Evolutionary conservation across 2,329 filamentous ascomycete species (phyloP).

Genomic region (Clonostachys rhizophaga): DNA sequence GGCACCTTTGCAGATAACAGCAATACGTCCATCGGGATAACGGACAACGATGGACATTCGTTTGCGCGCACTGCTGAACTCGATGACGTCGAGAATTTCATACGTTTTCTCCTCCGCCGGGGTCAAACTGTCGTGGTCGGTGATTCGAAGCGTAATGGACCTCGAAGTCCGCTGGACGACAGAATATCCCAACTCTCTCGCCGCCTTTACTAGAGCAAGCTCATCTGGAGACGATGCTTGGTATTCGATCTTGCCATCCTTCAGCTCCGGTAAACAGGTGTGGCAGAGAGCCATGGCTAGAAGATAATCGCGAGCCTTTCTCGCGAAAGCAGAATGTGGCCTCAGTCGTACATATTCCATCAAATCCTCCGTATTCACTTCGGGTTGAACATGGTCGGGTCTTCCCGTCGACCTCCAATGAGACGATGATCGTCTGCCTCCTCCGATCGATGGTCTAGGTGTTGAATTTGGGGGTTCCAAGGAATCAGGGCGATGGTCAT

Average conservation of each 20-base stretch:
- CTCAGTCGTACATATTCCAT: slow-evolving; percentile 71
- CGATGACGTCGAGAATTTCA: slow-evolving; percentile 79
- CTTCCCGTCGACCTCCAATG: slow-evolving; percentile 44
- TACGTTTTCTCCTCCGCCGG: slow-evolving; percentile 56
- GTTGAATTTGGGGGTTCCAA: slow-evolving; percentile 16
- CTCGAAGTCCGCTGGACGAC: slow-evolving; percentile 70
- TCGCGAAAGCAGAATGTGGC: slow-evolving; percentile 72
- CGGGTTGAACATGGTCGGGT: slow-evolving; percentile 45
- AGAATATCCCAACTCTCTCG: slow-evolving; percentile 78
- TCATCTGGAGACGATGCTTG: slow-evolving; percentile 91
- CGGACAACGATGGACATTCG: slow-evolving; percentile 86
- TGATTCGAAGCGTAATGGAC: slow-evolving; percentile 52
- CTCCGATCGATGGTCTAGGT: slow-evolving; percentile 21
- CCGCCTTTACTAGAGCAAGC: slow-evolving; percentile 77
- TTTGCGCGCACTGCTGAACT: slow-evolving; percentile 86
- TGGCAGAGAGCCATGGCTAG: slow-evolving; percentile 84
- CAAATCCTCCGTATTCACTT: slow-evolving; percentile 66
- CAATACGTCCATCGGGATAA: slow-evolving; percentile 79
- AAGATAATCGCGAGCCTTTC: slow-evolving; percentile 77
- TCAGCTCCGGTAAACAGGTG: slow-evolving; percentile 80
- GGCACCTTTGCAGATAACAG: slow-evolving; percentile 84
- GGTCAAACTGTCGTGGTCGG: slow-evolving; percentile 20
- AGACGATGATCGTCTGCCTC: slow-evolving; percentile 38
- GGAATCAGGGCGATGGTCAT: slow-evolving; percentile 12
- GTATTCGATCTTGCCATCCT: slow-evolving; percentile 68